phyloP scores from a whole-genome alignment of 768 basidiomycete species.

The Termitomyces sp. region DNA sequence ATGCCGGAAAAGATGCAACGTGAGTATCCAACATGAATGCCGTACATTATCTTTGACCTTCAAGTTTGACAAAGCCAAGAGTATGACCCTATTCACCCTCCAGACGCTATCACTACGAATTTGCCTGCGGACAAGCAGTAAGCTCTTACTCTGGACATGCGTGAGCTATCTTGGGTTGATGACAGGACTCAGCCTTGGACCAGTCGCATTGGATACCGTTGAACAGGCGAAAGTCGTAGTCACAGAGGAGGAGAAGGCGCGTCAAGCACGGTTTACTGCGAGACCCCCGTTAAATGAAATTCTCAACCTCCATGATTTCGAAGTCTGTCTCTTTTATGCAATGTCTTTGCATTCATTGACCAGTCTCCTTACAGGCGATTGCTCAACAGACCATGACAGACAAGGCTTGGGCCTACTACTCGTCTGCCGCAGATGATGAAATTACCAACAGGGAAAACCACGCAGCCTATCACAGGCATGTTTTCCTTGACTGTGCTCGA shows the following conservation, averaged over 20 bases:
- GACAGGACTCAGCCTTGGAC: constrained; percentile 50
- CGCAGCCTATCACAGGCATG: constrained; percentile 82
- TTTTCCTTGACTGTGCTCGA: neutral
- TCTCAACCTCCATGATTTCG: constrained; percentile 92
- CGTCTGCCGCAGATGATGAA: constrained; percentile 95
- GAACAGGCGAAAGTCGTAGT: constrained; percentile 59
- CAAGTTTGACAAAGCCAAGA: constrained; percentile 44
- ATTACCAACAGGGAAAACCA: constrained; percentile 89
- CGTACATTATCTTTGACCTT: neutral
- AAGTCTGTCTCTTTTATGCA: constrained; percentile 41
- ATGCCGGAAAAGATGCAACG: constrained; percentile 90
- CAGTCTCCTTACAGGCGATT: constrained; percentile 54
- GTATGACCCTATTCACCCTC: constrained; percentile 90
- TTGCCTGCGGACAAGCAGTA: constrained; percentile 85
- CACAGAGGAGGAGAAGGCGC: constrained; percentile 68
- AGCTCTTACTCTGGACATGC: neutral
- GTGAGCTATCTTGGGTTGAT: constrained; percentile 8
- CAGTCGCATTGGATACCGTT: constrained; percentile 66
- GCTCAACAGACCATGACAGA: constrained; percentile 78
- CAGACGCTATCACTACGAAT: constrained; percentile 71
- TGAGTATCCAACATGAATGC: constrained; percentile 32
- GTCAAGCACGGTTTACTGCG: constrained; percentile 55
- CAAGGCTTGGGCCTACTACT: constrained; percentile 96
- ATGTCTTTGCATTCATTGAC: neutral
- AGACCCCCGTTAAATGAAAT: constrained; percentile 77